Evolutionary conservation across 176 grass and related monocot genomes (phyloP).

Genomic region (Avena sativa): DNA sequence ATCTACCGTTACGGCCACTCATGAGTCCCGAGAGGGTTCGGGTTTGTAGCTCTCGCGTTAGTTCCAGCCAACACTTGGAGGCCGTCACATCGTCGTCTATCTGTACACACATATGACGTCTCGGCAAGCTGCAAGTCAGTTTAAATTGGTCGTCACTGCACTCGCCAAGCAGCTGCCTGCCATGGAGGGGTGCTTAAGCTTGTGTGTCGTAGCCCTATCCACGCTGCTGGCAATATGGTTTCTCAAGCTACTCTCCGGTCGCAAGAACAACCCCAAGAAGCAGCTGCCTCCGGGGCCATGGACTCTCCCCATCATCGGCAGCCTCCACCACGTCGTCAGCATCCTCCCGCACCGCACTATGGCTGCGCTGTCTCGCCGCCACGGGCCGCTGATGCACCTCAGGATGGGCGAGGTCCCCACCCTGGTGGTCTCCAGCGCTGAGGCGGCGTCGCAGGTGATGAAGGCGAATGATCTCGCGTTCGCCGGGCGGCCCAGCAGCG

Average conservation of each 20-base stretch:
- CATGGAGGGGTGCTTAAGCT: background rate
- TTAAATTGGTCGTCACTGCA: too few species aligned
- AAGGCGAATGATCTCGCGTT: background rate
- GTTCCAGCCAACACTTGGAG: too few species aligned
- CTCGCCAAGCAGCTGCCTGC: background rate
- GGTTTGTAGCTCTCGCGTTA: too few species aligned
- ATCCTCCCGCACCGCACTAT: slow-evolving; percentile 1
- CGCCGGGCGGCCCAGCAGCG: background rate
- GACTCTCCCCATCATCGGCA: background rate
- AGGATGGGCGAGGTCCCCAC: background rate
- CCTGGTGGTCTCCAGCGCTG: background rate
- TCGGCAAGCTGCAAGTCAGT: too few species aligned
- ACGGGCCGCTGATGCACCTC: background rate
- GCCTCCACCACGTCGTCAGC: slow-evolving; percentile 9
- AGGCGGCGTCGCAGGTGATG: background rate
- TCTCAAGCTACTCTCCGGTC: background rate
- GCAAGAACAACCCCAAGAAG: background rate
- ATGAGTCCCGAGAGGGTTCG: too few species aligned
- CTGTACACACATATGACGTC: too few species aligned
- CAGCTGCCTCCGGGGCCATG: background rate
- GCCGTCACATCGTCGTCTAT: too few species aligned
- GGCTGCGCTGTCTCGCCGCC: background rate
- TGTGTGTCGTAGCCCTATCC: background rate
- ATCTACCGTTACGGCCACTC: background rate
- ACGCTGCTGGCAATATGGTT: background rate